phyloP scores from a whole-genome alignment of 2,329 filamentous ascomycete genomes.

The Fusarium gaditjirri region DNA sequence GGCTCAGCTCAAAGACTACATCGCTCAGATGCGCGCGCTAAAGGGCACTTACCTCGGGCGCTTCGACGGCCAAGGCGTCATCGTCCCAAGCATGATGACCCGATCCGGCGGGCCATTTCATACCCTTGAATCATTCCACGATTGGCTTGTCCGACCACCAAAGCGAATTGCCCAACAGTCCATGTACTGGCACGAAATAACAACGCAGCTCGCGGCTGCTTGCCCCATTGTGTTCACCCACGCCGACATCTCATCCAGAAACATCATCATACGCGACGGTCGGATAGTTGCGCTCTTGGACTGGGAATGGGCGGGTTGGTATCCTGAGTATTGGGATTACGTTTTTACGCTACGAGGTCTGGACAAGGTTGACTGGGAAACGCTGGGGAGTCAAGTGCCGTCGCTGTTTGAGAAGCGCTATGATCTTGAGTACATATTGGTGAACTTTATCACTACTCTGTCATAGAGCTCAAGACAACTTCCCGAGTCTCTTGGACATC shows the following conservation, averaged over 20 bases:
- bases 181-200: conserved; percentile 42
- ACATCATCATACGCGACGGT: conserved; percentile 25
- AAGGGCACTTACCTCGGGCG: conserved; percentile 35
- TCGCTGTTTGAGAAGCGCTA: conserved; percentile 13
- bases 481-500: too few relatives aligned
- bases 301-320: conserved; percentile 28
- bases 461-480: background rate
- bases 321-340: conserved; percentile 24
- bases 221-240: conserved; percentile 32
- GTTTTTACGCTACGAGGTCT: conserved; percentile 18
- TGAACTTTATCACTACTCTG: conserved; percentile 2
- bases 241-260: conserved; percentile 18
- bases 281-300: conserved; percentile 13
- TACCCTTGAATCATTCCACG: conserved; percentile 30
- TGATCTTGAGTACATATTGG: conserved; percentile 26
- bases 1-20: conserved; percentile 36
- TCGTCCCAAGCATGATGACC: conserved; percentile 33
- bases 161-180: conserved; percentile 20
- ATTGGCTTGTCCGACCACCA: conserved; percentile 39
- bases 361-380: conserved; percentile 30
- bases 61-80: conserved; percentile 36
- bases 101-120: conserved; percentile 39
- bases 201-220: conserved; percentile 30
- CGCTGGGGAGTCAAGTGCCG: conserved; percentile 5
- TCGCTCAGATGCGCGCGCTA: conserved; percentile 34